phyloP scores from a whole-genome alignment of 1,139 yeast genomes.

The Pichiaceae sp. region DNA sequence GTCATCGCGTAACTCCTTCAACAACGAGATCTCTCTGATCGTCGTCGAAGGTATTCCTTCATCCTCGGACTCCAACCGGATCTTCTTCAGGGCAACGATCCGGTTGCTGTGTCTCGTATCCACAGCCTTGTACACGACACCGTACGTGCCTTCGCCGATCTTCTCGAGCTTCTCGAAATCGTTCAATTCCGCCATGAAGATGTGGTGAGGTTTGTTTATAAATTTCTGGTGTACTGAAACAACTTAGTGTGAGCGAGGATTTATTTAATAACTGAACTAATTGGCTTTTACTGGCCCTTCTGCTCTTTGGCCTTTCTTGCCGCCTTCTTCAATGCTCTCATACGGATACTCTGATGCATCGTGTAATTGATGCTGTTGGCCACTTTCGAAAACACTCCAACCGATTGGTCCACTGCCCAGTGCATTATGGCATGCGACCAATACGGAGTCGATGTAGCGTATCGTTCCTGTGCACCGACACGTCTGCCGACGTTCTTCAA shows the following conservation, averaged over 20 bases:
- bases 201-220: neutral
- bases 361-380: conserved; percentile 60
- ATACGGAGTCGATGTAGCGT: conserved; percentile 80
- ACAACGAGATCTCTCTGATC: conserved; percentile 85
- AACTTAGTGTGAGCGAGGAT: neutral
- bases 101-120: conserved; percentile 86
- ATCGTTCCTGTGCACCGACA: conserved; percentile 88
- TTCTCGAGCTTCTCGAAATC: conserved; percentile 92
- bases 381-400: conserved; percentile 70
- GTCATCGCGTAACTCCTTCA: conserved; percentile 88
- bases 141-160: conserved; percentile 97
- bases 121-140: conserved; percentile 94
- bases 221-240: no score
- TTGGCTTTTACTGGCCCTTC: neutral
- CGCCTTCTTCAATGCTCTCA: conserved; percentile 75
- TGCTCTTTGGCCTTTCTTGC: conserved; percentile 30
- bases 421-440: conserved; percentile 95
- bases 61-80: conserved; percentile 92
- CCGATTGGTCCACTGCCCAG: conserved; percentile 66
- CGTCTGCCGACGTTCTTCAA: conserved; percentile 70
- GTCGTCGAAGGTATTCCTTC: conserved; percentile 99
- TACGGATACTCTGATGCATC: conserved; percentile 77
- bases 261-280: neutral
- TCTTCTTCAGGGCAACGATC: conserved; percentile 89
- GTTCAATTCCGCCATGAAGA: conserved; percentile 68